Conservation (phyloP, 2,329 filamentous ascomycete species). For the Pseudogymnoascus sp. region DNA sequence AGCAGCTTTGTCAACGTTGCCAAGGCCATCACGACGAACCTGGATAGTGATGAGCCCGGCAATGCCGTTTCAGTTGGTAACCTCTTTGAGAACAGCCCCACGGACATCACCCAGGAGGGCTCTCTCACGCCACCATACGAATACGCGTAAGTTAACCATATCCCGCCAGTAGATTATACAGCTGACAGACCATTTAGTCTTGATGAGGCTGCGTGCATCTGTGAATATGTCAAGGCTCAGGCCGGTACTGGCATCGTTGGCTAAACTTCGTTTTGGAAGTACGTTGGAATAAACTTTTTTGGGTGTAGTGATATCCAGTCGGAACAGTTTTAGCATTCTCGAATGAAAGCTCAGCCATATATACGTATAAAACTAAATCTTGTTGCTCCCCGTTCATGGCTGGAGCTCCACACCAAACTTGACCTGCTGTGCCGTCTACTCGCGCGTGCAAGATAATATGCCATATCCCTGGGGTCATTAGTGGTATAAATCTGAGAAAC, state of each 20-base stretch:
- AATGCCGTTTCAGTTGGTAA: background rate
- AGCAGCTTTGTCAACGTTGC: background rate
- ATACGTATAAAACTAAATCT: background rate
- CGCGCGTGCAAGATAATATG: no score
- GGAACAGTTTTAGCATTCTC: background rate
- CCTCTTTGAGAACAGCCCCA: constrained; percentile 15
- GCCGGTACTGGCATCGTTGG: background rate
- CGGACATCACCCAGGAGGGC: constrained; percentile 16
- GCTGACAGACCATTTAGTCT: background rate
- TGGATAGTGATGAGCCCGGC: background rate
- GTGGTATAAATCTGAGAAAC: background rate
- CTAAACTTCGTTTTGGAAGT: background rate
- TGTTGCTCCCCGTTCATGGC: constrained; percentile 19
- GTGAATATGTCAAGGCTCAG: background rate
- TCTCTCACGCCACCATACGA: constrained; percentile 17
- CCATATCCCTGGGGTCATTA: constrained; percentile 31
- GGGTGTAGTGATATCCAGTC: background rate
- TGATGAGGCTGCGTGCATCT: background rate
- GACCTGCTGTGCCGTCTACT: constrained; percentile 18
- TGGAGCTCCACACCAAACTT: constrained; percentile 21
- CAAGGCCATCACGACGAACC: background rate
- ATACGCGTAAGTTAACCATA: constrained; percentile 12
- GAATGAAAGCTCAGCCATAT: background rate
- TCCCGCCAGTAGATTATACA: background rate
- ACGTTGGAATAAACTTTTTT: background rate